Percentiles rank a stretch among this genome's conserved stretches.
Conservation (phyloP, 331 rosid species). For the Telfairia occidentalis region DNA sequence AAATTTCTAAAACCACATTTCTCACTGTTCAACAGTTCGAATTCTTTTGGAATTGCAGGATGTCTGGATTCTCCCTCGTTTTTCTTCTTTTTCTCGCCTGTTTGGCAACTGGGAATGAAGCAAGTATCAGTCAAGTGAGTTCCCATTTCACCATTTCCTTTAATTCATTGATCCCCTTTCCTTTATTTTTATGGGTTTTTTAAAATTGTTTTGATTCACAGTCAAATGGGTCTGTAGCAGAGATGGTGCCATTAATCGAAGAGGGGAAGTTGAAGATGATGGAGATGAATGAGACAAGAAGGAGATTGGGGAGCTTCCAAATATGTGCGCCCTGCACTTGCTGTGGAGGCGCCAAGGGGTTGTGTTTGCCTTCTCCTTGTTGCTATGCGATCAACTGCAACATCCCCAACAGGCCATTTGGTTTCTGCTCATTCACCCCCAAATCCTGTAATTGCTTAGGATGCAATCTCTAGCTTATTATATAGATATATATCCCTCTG, state of each 20-base stretch:
- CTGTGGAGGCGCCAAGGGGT: conserved; percentile 91
- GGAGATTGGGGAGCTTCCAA: conserved; percentile 81
- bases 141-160: conserved; percentile 13
- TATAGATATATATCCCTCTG: conserved; percentile 62
- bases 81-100: conserved; percentile 37
- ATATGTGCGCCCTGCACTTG: conserved; percentile 95
- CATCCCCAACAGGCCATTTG: conserved; percentile 93
- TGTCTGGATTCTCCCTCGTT: conserved; percentile 52
- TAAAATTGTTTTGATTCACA: conserved; percentile 25
- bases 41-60: conserved; percentile 22
- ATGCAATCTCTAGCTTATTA: conserved; percentile 59
- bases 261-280: conserved; percentile 45
- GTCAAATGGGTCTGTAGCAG: conserved; percentile 52
- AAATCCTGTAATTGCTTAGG: conserved; percentile 98
- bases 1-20: neutral
- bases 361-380: conserved; percentile 92
- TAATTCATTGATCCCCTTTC: neutral
- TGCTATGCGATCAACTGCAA: conserved; percentile 99
- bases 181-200: conserved; percentile 24
- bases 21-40: neutral
- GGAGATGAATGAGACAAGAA: conserved; percentile 78
- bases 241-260: conserved; percentile 55
- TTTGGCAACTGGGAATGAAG: conserved; percentile 23
- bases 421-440: conserved; percentile 95
- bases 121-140: conserved; percentile 48